Percentiles rank a stretch among this genome's conserved stretches.
phyloP scores from a whole-genome alignment of 78 protist species.

The Andalucia godoyi region DNA sequence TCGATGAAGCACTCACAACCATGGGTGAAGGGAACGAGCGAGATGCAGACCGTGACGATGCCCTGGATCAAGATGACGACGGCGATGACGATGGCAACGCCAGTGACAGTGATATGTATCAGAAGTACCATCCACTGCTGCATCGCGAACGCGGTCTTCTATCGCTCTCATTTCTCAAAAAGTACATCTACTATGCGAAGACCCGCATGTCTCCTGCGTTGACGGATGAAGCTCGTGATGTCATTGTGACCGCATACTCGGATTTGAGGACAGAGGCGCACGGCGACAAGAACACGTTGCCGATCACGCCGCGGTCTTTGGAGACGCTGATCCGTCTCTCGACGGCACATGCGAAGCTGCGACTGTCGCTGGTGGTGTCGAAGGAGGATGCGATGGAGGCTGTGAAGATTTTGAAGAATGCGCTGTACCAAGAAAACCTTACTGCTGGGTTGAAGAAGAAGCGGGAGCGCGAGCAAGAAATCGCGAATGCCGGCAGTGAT shows the following conservation, averaged over 20 bases:
- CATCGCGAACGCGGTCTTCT: constrained; percentile 35
- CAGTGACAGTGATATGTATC: not conserved
- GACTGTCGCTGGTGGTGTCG: constrained; percentile 35
- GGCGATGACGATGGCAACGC: not conserved
- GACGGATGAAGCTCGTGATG: constrained; percentile 3
- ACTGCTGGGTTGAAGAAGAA: too few relatives aligned
- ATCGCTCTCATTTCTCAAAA: constrained; percentile 8
- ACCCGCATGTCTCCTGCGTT: not conserved
- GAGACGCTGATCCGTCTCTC: constrained; percentile 94
- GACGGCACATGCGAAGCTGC: constrained; percentile 89
- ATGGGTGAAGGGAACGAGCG: not conserved
- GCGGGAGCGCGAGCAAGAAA: too few relatives aligned
- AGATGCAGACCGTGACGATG: too few relatives aligned
- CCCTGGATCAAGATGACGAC: not conserved
- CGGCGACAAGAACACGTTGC: constrained; percentile 36
- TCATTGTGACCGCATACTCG: not conserved
- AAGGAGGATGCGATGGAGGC: constrained; percentile 27
- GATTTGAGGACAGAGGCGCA: constrained; percentile 2
- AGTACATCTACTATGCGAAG: constrained; percentile 7
- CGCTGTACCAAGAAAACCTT: too few relatives aligned
- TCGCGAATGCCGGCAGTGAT: too few relatives aligned
- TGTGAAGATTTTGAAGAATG: too few relatives aligned
- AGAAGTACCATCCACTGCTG: not conserved
- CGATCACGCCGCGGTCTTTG: constrained; percentile 92
- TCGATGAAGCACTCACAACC: not conserved